Evolutionary conservation across 306 rosid species (phyloP).

Genomic region (Medicago ruthenica): DNA sequence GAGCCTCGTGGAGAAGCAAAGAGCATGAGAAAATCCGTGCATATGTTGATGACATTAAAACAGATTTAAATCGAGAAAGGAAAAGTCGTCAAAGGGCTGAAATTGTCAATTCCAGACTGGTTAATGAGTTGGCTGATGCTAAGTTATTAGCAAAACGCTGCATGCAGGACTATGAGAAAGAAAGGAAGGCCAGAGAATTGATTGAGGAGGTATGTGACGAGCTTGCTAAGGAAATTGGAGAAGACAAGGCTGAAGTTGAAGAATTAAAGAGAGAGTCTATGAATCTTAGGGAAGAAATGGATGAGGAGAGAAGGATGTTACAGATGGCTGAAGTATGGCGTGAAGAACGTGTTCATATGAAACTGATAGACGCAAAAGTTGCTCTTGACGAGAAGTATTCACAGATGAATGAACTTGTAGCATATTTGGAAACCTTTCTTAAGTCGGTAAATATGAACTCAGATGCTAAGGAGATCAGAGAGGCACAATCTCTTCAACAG

Average conservation of each 20-base stretch:
- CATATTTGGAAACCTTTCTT: conserved; percentile 68
- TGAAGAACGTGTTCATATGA: conserved; percentile 98
- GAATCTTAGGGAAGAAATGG: conserved; percentile 78
- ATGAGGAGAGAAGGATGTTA: conserved; percentile 88
- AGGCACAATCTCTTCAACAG: conserved; percentile 63
- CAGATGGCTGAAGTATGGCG: conserved; percentile 99
- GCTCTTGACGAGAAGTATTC: conserved; percentile 88
- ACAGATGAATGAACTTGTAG: conserved; percentile 80
- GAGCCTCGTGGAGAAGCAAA: conserved; percentile 75
- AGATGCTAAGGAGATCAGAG: conserved; percentile 72
- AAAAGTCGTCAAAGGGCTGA: conserved; percentile 81
- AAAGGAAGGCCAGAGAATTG: conserved; percentile 77
- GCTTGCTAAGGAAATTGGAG: conserved; percentile 96
- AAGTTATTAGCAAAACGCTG: conserved; percentile 72
- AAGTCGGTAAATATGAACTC: conserved; percentile 51
- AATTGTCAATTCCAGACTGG: conserved; percentile 79
- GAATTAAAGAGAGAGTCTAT: conserved; percentile 71
- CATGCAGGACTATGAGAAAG: conserved; percentile 87
- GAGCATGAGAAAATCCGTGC: conserved; percentile 94
- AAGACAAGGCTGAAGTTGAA: conserved; percentile 88
- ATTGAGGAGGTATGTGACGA: conserved; percentile 92
- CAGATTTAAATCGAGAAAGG: conserved; percentile 80
- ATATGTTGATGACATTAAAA: conserved; percentile 71
- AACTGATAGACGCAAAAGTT: conserved; percentile 88
- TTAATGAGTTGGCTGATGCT: conserved; percentile 84